Conservation (phyloP, 345 rosid species). For the Eucalyptus polyanthemos region DNA sequence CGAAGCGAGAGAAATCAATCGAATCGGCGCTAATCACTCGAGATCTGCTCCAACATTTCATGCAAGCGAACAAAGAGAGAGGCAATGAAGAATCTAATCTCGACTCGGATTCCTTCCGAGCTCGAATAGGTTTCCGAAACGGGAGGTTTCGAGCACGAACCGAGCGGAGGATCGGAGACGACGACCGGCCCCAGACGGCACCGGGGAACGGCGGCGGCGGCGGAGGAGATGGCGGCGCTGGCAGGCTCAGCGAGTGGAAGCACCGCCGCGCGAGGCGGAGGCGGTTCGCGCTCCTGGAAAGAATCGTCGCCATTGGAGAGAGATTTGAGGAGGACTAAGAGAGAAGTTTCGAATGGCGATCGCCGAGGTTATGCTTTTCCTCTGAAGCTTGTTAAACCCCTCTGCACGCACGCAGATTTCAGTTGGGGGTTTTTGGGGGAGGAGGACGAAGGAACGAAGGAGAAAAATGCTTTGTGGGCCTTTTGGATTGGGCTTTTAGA, state of each 20-base stretch:
- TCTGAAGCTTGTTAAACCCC: not conserved
- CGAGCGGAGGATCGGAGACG: conserved; percentile 9
- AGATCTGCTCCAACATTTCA: not conserved
- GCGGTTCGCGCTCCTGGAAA: conserved; percentile 22
- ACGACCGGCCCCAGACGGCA: not conserved
- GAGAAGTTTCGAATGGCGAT: not conserved
- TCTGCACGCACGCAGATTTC: not conserved
- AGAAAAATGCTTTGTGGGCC: not conserved
- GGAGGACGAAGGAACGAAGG: not conserved
- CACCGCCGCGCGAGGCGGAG: conserved; percentile 13
- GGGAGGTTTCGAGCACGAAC: conserved; percentile 11
- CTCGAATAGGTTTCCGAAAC: not conserved
- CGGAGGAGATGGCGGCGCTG: not conserved
- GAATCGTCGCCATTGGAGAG: conserved; percentile 37
- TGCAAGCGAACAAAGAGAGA: not conserved
- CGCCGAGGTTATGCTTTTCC: not conserved
- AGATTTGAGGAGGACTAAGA: not conserved
- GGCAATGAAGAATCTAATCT: not conserved
- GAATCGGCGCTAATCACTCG: not conserved
- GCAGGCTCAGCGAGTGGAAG: conserved; percentile 1
- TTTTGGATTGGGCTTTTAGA: not conserved
- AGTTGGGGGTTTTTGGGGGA: not conserved
- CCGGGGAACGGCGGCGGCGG: conserved; percentile 7
- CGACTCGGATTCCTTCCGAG: not conserved
- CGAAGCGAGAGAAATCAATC: not conserved